These are phyloP conservation scores for Aspergillus calidoustus DNA, from an alignment of 2,329 filamentous ascomycete species.

Conservation along the genomic window DNA sequence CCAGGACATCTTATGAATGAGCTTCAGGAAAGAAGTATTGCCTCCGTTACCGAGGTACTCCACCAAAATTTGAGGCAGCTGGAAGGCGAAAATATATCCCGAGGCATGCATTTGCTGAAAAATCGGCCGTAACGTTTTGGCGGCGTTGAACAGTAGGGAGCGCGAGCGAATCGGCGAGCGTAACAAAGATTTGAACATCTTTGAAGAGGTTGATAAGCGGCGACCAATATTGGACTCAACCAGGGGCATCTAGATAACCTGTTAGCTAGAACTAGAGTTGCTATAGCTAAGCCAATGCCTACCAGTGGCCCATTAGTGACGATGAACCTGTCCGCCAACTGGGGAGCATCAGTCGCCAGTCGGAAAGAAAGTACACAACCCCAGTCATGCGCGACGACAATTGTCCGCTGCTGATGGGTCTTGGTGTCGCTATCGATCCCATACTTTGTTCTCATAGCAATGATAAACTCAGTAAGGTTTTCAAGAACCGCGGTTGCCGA, in stretches of 20 bases:
- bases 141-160: conserved; percentile 50
- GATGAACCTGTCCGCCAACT: conserved; percentile 61
- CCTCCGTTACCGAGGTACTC: conserved; percentile 53
- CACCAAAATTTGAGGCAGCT: conserved; percentile 53
- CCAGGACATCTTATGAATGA: conserved; percentile 45
- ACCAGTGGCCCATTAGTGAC: conserved; percentile 59
- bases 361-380: conserved; percentile 58
- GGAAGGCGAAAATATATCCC: conserved; percentile 61
- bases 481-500: conserved; percentile 58
- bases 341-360: conserved; percentile 62
- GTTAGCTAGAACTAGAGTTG: neutral
- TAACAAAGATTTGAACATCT: conserved; percentile 56
- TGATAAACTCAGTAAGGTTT: conserved; percentile 57
- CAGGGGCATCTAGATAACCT: conserved; percentile 43
- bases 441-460: conserved; percentile 55
- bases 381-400: conserved; percentile 61
- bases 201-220: conserved; percentile 48
- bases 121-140: conserved; percentile 52
- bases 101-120: conserved; percentile 54
- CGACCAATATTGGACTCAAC: conserved; percentile 48
- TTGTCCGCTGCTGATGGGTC: conserved; percentile 47
- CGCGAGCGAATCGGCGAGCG: conserved; percentile 50
- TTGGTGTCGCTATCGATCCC: conserved; percentile 37
- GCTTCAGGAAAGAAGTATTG: conserved; percentile 53
- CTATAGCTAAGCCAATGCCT: conserved; percentile 29